phyloP scores from a whole-genome alignment of 2,329 filamentous ascomycete species.

The Mycocentrospora acerina region DNA sequence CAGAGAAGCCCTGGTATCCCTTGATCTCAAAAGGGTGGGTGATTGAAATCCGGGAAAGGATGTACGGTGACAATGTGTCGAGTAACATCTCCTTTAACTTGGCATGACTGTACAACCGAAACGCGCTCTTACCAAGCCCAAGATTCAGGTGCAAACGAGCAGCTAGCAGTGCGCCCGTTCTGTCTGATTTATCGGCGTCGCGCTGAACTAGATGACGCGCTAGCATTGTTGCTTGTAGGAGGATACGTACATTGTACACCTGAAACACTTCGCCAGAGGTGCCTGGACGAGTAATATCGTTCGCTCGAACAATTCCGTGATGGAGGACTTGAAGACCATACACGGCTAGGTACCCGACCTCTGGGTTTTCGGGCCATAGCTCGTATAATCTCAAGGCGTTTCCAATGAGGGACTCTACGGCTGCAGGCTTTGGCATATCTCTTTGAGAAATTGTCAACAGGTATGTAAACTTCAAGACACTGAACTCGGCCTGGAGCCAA shows the following conservation, averaged over 20 bases:
- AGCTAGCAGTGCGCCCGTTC: constrained; percentile 32
- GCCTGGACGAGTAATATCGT: no score
- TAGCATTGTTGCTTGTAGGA: constrained; percentile 34
- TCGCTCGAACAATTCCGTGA: constrained; percentile 3
- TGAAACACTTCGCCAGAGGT: no score
- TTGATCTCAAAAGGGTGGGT: constrained; percentile 36
- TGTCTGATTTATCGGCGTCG: constrained; percentile 28
- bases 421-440: neutral
- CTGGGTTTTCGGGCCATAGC: constrained; percentile 11
- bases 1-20: constrained; percentile 26
- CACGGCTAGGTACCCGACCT: constrained; percentile 22
- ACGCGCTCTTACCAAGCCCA: constrained; percentile 33
- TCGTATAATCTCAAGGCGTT: constrained; percentile 20
- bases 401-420: constrained; percentile 17
- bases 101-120: constrained; percentile 26
- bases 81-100: constrained; percentile 39
- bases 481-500: constrained; percentile 22
- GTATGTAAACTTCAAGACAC: constrained; percentile 29
- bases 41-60: constrained; percentile 35
- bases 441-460: constrained; percentile 25
- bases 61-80: constrained; percentile 32
- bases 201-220: constrained; percentile 23
- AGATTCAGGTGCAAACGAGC: constrained; percentile 34
- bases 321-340: constrained; percentile 28
- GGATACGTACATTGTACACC: constrained; percentile 14